These are phyloP conservation scores for Oenanthe javanica DNA, from an alignment of 140 eudicot species.

Conservation along the genomic window DNA sequence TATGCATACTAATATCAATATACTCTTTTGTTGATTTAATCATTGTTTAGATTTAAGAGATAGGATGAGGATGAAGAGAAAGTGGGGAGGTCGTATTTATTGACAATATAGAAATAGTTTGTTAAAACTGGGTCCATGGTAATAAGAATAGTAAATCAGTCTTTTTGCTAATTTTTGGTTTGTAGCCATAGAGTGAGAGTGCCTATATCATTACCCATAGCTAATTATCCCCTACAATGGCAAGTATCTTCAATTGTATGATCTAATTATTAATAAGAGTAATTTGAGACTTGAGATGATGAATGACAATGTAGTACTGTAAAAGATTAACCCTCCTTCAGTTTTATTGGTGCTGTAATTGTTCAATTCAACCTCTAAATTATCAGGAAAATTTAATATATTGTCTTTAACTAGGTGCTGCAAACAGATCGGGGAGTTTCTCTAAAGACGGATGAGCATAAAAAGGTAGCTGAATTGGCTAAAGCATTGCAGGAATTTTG, in stretches of 20 bases:
- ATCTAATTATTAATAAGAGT: background rate
- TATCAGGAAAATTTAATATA: constrained; percentile 21
- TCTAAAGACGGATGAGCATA: constrained; percentile 62
- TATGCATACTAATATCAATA: background rate
- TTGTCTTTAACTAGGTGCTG: constrained; percentile 46
- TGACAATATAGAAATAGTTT: background rate
- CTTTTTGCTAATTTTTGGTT: background rate
- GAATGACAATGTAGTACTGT: background rate
- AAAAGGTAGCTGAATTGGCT: constrained; percentile 69
- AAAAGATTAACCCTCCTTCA: background rate
- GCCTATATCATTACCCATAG: background rate
- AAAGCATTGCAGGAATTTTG: constrained; percentile 56
- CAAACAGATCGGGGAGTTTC: constrained; percentile 87
- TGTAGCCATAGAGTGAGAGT: background rate
- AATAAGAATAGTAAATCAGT: background rate
- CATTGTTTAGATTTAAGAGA: background rate
- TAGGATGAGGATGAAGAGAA: background rate
- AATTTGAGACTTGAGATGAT: background rate
- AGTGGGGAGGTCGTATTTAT: background rate
- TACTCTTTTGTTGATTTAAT: background rate
- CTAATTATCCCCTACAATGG: background rate
- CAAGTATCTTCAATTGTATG: background rate
- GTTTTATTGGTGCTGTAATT: background rate
- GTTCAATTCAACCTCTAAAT: background rate
- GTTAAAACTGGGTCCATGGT: background rate